A percentile compares a stretch with the other conserved stretches of the same genome.
Evolutionary conservation across 2,329 filamentous ascomycete species (phyloP).

Genomic region (Aspergillus vadensis): DNA sequence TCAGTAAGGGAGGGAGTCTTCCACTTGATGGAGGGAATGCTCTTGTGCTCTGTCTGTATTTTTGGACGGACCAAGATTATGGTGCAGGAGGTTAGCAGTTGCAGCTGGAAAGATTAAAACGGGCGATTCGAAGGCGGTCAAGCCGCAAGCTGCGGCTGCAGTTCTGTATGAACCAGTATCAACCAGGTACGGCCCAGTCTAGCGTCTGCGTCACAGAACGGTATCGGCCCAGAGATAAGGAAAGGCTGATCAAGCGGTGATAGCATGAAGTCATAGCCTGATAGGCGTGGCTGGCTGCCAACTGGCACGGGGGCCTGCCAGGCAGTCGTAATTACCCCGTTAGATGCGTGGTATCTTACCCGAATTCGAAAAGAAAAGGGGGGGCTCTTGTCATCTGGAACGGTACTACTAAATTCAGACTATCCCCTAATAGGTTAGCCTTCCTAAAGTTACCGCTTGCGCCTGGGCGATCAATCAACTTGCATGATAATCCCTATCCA

Average conservation of each 20-base stretch:
- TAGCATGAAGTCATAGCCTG: slow-evolving; percentile 7
- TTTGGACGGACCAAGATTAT: neutral
- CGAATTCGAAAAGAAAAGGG: neutral
- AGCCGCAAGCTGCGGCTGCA: neutral
- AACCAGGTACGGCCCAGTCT: slow-evolving; percentile 1
- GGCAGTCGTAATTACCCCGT: neutral
- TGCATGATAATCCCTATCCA: slow-evolving; percentile 9
- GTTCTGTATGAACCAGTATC: slow-evolving; percentile 5
- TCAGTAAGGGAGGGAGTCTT: slow-evolving; percentile 6
- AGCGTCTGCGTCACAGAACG: neutral
- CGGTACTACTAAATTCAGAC: neutral
- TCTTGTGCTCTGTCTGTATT: neutral
- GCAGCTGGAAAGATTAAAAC: neutral
- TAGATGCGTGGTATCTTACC: neutral
- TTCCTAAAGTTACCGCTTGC: neutral
- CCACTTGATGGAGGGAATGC: neutral
- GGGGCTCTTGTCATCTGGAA: slow-evolving; percentile 3
- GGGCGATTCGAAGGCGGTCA: slow-evolving; percentile 12
- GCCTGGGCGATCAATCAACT: slow-evolving; percentile 11
- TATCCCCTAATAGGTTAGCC: neutral
- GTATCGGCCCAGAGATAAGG: slow-evolving; percentile 1
- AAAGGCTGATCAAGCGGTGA: neutral
- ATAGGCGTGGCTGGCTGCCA: neutral
- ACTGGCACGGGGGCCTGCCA: neutral
- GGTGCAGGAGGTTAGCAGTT: neutral